Conservation (phyloP, 139 green algal genomes). For the Diplosphaera chodatii region DNA sequence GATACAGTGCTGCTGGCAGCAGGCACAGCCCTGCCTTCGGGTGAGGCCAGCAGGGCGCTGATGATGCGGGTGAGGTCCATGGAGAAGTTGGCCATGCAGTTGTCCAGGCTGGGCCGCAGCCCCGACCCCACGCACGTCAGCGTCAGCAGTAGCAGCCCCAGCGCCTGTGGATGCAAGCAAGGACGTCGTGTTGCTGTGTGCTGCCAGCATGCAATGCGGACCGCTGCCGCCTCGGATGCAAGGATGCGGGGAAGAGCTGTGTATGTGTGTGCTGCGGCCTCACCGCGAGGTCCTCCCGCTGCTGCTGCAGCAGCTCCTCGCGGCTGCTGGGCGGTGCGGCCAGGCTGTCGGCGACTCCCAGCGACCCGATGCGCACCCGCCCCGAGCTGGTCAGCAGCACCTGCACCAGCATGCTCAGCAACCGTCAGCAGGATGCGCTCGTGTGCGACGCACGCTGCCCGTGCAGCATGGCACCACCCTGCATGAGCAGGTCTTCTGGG, state of each 20-base stretch:
- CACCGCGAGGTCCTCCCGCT: slow-evolving; percentile 32
- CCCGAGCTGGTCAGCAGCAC: slow-evolving; percentile 41
- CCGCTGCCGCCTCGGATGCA: no score
- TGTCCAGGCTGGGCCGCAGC: slow-evolving; percentile 41
- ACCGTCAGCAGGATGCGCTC: no score
- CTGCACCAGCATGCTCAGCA: no score
- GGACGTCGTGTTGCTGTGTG: no score
- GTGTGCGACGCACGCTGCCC: no score
- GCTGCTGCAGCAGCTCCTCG: slow-evolving; percentile 5
- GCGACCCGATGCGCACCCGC: slow-evolving; percentile 27
- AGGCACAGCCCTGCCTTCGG: no score
- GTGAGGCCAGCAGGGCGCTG: slow-evolving; percentile 33
- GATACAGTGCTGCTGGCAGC: no score
- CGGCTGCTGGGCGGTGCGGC: not conserved
- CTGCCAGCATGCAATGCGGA: no score
- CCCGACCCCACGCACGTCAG: slow-evolving; percentile 59
- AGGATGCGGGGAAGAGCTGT: no score
- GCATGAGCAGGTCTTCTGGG: no score
- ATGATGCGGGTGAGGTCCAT: slow-evolving; percentile 65
- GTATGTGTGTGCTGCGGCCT: not conserved
- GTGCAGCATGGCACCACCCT: no score
- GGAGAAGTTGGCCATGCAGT: slow-evolving; percentile 52
- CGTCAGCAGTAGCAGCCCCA: slow-evolving; percentile 71
- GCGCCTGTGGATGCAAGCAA: slow-evolving; percentile 4
- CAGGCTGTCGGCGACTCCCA: slow-evolving; percentile 70